A percentile compares a stretch with the other conserved stretches of the same genome.
These are phyloP conservation scores for Xylaria longipes DNA, from an alignment of 495 filamentous ascomycete species.

Conservation along the genomic window DNA sequence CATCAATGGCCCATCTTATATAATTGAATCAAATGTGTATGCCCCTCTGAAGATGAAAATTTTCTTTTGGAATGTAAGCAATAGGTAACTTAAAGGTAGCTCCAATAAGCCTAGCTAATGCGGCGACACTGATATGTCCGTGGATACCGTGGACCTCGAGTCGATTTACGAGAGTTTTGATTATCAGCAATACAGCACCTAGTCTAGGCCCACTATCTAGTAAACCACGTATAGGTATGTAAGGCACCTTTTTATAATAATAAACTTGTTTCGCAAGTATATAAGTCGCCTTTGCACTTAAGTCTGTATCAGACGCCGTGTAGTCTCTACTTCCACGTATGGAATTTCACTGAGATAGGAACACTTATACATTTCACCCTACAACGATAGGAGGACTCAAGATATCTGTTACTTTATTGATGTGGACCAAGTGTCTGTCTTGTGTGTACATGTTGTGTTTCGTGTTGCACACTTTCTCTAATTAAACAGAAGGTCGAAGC, in stretches of 20 bases:
- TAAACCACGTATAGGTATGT: not conserved
- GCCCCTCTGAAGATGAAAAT: not conserved
- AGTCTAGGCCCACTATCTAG: not conserved
- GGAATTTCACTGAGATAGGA: not conserved
- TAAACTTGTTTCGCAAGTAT: not conserved
- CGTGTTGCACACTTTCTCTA: not conserved
- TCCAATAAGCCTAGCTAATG: not conserved
- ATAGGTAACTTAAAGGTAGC: not conserved
- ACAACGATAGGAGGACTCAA: not conserved
- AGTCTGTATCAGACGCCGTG: not conserved
- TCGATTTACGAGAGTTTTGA: no score
- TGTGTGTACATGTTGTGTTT: not conserved
- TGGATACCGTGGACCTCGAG: no score
- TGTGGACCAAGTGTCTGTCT: not conserved
- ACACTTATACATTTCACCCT: not conserved
- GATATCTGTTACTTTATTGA: conserved; percentile 7
- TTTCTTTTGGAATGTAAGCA: not conserved
- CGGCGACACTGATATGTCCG: not conserved
- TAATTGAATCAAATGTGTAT: not conserved
- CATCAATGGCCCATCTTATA: not conserved
- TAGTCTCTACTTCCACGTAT: not conserved
- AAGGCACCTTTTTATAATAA: no score
- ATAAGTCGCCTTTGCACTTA: not conserved
- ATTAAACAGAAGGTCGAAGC: conserved; percentile 14
- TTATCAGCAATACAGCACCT: not conserved